Evolutionary conservation across 495 filamentous ascomycete genomes (phyloP), one percentile per base, ranked within the genome.

Genomic region (Penicillium herquei): DNA sequence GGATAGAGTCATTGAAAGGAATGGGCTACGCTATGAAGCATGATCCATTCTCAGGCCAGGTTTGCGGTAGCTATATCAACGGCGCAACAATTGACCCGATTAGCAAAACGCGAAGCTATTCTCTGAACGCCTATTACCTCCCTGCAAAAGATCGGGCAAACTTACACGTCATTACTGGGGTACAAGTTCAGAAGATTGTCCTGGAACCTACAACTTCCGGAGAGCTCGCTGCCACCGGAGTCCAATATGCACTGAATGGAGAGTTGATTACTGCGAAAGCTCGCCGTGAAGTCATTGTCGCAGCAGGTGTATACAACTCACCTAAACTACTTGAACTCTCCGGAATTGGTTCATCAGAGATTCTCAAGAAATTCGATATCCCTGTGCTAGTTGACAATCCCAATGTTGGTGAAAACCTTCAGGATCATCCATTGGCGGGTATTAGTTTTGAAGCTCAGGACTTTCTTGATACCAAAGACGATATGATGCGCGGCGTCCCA

Each of bases 311-410:
- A n/a, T 67, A 81, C 45, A 78, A 79, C 7, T 77, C 84, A 0
- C 83, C 84, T 1, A 64, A 71, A 3, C 51, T 87, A 0, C 74
- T 87, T 7, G 83, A 87, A 54, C 72, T 83, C 0, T 87, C 84
- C 0, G 84, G 85, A 8, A 66, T 87, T 33, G 84, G 84, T 7
- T 46, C 39, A 21, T 41, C 39, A 33, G 57, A 65, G 16, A 49
- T 73, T 21, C 67, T 72, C 10, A 17, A 61, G 10, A 54, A 39
- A 5, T 57, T 62, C 30, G 68, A 65, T 12, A 78, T 77, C 54
- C 62, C 71, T 12, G 53, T 69, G 1, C 34, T 67, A 11, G 59
- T 78, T 32, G 65, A 76, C 12, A 73, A 70, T 33, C 61, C 64
- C 6, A 67, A 60, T 4, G 77, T 78, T 0, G 77, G 78, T 0